Evolutionary conservation across 257 asterid species (phyloP).

Genomic region (Mitragyna speciosa): DNA sequence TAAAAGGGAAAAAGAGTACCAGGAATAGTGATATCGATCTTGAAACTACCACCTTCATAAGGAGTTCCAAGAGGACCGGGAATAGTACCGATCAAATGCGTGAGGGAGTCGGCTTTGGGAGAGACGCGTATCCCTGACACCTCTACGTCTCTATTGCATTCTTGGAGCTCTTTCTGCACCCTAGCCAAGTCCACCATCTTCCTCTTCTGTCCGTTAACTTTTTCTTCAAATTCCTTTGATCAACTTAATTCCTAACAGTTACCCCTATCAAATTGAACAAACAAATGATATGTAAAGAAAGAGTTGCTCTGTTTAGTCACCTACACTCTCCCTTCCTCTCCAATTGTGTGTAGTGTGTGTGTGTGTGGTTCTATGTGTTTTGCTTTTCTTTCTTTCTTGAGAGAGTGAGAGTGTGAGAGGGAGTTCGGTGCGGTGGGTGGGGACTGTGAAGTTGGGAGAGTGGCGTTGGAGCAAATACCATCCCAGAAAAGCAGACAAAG

Average conservation of each 20-base stretch:
- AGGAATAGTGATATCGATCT: conserved; percentile 80
- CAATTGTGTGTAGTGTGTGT: not conserved
- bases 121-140: conserved; percentile 74
- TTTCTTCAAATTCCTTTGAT: not conserved
- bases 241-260: too few relatives aligned
- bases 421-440: too few relatives aligned
- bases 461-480: not conserved
- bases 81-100: conserved; percentile 76
- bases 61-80: conserved; percentile 95
- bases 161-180: conserved; percentile 88
- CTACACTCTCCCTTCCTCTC: not conserved
- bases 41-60: conserved; percentile 91
- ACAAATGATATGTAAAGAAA: not conserved
- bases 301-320: not conserved
- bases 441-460: not conserved
- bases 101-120: conserved; percentile 63
- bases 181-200: conserved; percentile 83
- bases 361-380: not conserved
- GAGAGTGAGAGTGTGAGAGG: not conserved
- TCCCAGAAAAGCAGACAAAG: not conserved
- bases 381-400: not conserved
- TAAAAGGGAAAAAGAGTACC: conserved; percentile 32
- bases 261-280: not conserved
- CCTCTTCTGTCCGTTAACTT: not conserved
- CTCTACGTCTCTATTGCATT: conserved; percentile 76